Evolutionary conservation across 1,284 basidiomycete species (phyloP), one percentile per base, ranked within the genome.

Genomic region (Neonothopanus nambi): DNA sequence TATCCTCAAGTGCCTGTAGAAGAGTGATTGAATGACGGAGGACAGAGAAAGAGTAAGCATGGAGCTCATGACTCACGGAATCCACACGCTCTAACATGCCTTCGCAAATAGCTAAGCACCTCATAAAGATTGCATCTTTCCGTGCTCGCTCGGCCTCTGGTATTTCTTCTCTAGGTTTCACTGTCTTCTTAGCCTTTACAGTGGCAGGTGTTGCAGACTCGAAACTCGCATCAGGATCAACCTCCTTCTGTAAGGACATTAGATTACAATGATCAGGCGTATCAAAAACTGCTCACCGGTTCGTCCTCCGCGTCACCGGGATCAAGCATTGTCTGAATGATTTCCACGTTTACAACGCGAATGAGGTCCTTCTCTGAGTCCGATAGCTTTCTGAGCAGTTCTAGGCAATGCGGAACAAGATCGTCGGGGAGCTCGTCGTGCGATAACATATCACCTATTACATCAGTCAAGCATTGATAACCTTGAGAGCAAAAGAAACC

Each of bases 1-100:
- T 95, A 58, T 97, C 90, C 64, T 95, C 91, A 43, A 98, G 81
- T 0, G 86, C 91, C 88, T 93, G 13, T 36, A 28, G 23, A 45
- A 23, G 15, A 20, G 40, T 13, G 33, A 17, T n/a, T 26, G 39
- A 51, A 20, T 42, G 28, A 30, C 12, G 26, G 15, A 49, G 20
- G 20, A 30, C 33, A 20, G 20, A 43, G 39, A n/a, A 11, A 36
- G 41, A 15, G 43, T n/a, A n/a, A 33, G 39, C n/a, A 35, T 28
- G 30, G 40, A 44, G n/a, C 2, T 20, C 26, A 23, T 5, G 13
- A 75, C 89, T 45, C 57, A 94, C 92, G 36, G 87, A 81, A 59
- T 93, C 89, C 28, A 95, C 89, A n/a, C 94, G 82, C 73, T 97
- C 93, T 6, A 98, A 76, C 80, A 98, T 87, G 3, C 87, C 89